Percentiles rank a stretch among this genome's conserved stretches.
phyloP scores from a whole-genome alignment of 805 yeast species.

The Cyberlindnera xishuangbannaensis region DNA sequence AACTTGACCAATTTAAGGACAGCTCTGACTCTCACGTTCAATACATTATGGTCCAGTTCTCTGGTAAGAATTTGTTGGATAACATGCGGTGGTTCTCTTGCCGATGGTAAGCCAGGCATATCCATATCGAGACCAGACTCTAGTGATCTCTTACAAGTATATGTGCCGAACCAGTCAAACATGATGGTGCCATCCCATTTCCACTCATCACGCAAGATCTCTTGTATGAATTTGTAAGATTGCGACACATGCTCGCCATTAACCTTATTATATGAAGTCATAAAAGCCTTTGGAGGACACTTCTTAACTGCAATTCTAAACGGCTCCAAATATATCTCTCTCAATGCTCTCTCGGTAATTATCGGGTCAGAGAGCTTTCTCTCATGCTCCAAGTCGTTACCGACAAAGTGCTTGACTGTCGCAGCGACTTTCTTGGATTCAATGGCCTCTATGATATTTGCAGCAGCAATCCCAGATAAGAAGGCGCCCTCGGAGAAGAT shows the following conservation, averaged over 20 bases:
- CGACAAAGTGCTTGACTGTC: constrained; percentile 54
- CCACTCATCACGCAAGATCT: constrained; percentile 51
- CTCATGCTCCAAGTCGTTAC: constrained; percentile 58
- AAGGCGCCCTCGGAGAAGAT: constrained; percentile 58
- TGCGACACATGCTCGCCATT: constrained; percentile 56
- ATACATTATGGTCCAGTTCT: constrained; percentile 31
- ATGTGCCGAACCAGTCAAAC: constrained; percentile 63
- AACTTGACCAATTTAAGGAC: constrained; percentile 46
- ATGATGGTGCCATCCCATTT: constrained; percentile 47
- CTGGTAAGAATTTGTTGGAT: constrained; percentile 36
- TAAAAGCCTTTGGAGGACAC: constrained; percentile 45
- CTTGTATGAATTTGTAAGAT: constrained; percentile 34
- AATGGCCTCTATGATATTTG: constrained; percentile 45
- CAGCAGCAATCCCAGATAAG: constrained; percentile 38
- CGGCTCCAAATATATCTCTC: constrained; percentile 59
- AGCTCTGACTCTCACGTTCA: constrained; percentile 45
- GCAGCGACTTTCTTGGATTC: constrained; percentile 46
- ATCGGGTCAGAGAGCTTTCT: constrained; percentile 41
- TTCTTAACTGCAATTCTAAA: constrained; percentile 53
- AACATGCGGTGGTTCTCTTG: constrained; percentile 33
- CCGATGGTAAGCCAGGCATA: constrained; percentile 60
- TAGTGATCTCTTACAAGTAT: constrained; percentile 39
- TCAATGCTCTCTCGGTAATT: constrained; percentile 52
- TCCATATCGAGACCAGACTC: constrained; percentile 56
- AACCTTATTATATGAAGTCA: constrained; percentile 59